Base-by-base conservation (phyloP, 192 early-diverging fungal genomes). In the Geosiphon pyriformis region DNA sequence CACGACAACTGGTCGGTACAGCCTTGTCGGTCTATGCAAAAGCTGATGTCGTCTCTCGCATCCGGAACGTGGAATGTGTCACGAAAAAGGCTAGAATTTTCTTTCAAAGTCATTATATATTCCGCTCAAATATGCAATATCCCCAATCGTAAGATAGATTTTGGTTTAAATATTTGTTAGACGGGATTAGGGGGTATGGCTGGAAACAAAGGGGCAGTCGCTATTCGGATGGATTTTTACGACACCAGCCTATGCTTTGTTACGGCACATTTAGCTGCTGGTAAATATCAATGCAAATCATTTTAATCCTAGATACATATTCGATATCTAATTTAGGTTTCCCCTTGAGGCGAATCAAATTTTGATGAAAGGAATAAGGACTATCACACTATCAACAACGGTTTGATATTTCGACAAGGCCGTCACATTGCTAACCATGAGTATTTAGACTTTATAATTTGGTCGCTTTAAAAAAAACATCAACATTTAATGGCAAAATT, bases 161-260 rank as follows among this genome's bases (percentile, higher is more conserved):
- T 32, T 62, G 1, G 15, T 35, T 34, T 53, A 17, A 65, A 23
- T 47, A 26, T 30, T 58, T 53, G 18, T 35, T 59, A 88, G 83
- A 99, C 96, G 3, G 98, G 96, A 2, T 74, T 99, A 49, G 84
- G 85, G 20, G 98, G 98, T 4, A 94, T 98, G 84, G 88, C 94
- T 1, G 98, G 93, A 46, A 99, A 98, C 79, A 99, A 99, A 81
- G 96, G 96, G 32, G 94, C 90, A 1, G 91, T 99, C 2, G 95
- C 92, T 1, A 86, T 98, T 59, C 86, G 92, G 23, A 82, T 96
- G 73, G 81, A 88, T 67, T 87, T 90, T 57, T 77, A 90, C 66
- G 95, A 98, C 68, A 93, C 95, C 0, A 86, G 82, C 27, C 73
- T 98, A 31, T 95, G 90, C 61, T 87, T 99, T 71, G 85, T 99